Evolutionary conservation across 208 protist genomes (phyloP), one percentile per base, ranked within the genome.

Genomic region (Angomonas ambiguus): DNA sequence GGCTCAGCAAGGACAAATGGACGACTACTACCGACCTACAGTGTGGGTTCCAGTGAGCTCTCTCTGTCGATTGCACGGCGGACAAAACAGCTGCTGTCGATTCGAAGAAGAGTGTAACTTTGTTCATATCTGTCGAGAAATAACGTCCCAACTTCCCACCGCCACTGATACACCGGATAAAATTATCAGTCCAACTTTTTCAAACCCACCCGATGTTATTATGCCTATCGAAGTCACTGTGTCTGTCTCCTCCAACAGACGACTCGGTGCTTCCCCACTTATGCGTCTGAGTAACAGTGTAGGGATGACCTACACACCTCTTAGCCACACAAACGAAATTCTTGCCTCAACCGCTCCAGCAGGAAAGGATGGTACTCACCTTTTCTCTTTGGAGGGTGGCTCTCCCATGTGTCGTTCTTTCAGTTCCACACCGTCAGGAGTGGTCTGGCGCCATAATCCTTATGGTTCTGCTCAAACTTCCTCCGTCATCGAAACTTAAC

Each of bases 21-120:
- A 80, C 51, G 18, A 27, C 5, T 27, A 5, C 4, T 5, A n/a
- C 5, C 13, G 4, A 27, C 45, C 45, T 4, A 24, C 20, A 5
- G 71, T 92, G 11, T 55, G 65, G 1, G 82, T 94, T 51, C 77
- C 83, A 32, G 53, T 83, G 2, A 71, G 70, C 20, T 82, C 81
- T 4, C 76, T 94, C 27, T 94, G 88, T 57, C 83, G 83, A 2
- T 77, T 90, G 22, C 89, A 95, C 72, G 8, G 51, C 38, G 71
- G 79, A 1, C 55, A 66, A 11, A 72, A 67, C 22, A 80, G 83
- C 53, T 92, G 88, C 69, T 94, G 88, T 63, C 85, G 88, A 31
- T 94, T 92, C 53, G 83, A 79, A 41, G 67, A 71, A n/a, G 79
- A 90, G 28, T 94, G 88, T 73, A 88, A 85, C 35, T 94, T 92